phyloP scores from a whole-genome alignment of 2,329 filamentous ascomycete species.

The Trichoderma atrobrunneum region DNA sequence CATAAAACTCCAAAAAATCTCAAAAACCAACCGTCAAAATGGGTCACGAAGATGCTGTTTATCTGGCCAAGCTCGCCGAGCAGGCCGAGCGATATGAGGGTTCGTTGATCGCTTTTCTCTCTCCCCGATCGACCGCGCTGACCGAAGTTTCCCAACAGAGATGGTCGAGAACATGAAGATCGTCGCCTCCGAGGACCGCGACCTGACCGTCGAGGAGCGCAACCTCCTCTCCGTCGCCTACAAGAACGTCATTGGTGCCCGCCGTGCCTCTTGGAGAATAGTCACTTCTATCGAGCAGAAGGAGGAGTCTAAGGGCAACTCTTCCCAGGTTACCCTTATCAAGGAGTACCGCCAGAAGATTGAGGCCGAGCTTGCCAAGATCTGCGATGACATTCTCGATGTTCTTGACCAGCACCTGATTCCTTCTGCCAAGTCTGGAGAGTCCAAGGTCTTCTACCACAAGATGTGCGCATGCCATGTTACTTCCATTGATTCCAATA shows the following conservation, averaged over 20 bases:
- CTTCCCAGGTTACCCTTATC: constrained; percentile 84
- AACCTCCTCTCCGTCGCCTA: constrained; percentile 97
- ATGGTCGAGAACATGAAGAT: constrained; percentile 99
- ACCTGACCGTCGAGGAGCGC: constrained; percentile 89
- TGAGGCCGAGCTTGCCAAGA: constrained; percentile 92
- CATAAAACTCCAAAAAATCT: neutral
- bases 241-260: constrained; percentile 98
- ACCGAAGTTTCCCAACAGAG: constrained; percentile 54
- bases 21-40: constrained; percentile 59
- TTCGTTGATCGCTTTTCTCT: constrained; percentile 45
- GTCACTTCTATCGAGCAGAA: constrained; percentile 99
- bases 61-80: constrained; percentile 99
- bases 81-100: constrained; percentile 99
- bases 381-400: constrained; percentile 95
- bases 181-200: constrained; percentile 82
- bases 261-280: constrained; percentile 97
- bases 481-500: neutral
- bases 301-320: constrained; percentile 98
- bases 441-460: constrained; percentile 99
- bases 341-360: constrained; percentile 99
- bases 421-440: constrained; percentile 87
- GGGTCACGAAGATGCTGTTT: constrained; percentile 99
- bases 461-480: constrained; percentile 73
- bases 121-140: constrained; percentile 24
- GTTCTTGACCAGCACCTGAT: constrained; percentile 94